Percentiles rank a stretch among this genome's conserved stretches.
phyloP scores from a whole-genome alignment of 495 filamentous ascomycete species.

The Jackrogersella minutella region DNA sequence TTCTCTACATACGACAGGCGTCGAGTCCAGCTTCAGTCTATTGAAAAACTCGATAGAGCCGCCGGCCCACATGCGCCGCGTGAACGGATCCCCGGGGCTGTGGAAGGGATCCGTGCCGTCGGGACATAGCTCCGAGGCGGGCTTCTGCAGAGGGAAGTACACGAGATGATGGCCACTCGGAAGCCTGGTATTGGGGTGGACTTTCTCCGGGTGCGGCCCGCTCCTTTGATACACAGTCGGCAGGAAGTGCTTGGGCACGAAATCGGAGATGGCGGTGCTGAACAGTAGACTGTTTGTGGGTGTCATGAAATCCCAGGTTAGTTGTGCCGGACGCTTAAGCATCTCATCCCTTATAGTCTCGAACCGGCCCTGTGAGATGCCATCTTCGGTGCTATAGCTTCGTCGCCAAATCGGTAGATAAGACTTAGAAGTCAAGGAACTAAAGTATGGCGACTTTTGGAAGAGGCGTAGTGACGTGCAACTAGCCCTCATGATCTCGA shows the following conservation, averaged over 20 bases:
- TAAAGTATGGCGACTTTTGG: not conserved
- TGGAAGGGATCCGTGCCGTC: constrained; percentile 80
- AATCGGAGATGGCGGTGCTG: constrained; percentile 65
- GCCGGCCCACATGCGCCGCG: constrained; percentile 82
- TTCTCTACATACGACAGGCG: constrained; percentile 68
- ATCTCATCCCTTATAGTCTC: constrained; percentile 39
- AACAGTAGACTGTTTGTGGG: constrained; percentile 72
- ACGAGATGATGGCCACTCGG: constrained; percentile 75
- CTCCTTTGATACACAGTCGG: constrained; percentile 2
- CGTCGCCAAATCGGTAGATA: constrained; percentile 3
- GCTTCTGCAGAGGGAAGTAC: constrained; percentile 72
- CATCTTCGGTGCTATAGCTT: constrained; percentile 20
- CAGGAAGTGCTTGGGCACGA: constrained; percentile 53
- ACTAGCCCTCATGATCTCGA: constrained; percentile 14
- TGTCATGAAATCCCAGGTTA: constrained; percentile 70
- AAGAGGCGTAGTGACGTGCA: constrained; percentile 5
- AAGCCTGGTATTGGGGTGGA: constrained; percentile 35
- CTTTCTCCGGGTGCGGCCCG: not conserved
- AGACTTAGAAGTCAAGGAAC: not conserved
- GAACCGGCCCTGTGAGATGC: not conserved
- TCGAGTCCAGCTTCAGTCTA: constrained; percentile 56
- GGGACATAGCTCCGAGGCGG: constrained; percentile 60
- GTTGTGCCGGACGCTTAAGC: constrained; percentile 58
- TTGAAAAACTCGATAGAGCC: constrained; percentile 57
- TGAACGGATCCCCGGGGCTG: constrained; percentile 69